A percentile compares a stretch with the other conserved stretches of the same genome.
Conservation (phyloP, 176 grass and related monocot species). For the Rhynchospora pubera region DNA sequence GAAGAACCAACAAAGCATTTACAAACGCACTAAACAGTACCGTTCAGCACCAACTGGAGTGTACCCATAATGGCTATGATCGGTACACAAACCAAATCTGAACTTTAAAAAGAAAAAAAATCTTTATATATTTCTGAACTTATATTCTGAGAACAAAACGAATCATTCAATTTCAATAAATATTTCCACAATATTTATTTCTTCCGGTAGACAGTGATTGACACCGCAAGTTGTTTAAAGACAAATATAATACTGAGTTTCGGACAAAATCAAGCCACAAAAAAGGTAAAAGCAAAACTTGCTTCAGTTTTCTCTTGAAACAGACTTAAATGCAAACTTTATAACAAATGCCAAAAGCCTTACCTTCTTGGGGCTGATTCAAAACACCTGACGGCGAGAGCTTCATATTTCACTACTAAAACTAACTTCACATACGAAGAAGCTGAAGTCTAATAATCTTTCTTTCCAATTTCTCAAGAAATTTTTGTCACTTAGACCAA, state of each 20-base stretch:
- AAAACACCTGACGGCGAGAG: conserved; percentile 29
- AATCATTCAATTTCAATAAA: not conserved
- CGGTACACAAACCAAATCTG: conserved; percentile 3
- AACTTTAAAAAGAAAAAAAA: not conserved
- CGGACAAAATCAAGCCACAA: not conserved
- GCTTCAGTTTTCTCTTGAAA: conserved; percentile 4
- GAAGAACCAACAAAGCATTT: not conserved
- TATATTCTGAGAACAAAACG: not conserved
- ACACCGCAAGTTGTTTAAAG: not conserved
- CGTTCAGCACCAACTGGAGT: not conserved
- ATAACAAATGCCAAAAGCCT: conserved; percentile 15
- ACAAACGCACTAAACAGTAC: not conserved
- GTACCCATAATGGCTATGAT: not conserved
- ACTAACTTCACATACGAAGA: not conserved
- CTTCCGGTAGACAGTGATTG: not conserved
- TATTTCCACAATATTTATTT: not conserved
- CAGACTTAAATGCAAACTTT: not conserved
- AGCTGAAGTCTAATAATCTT: not conserved
- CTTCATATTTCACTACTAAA: conserved; percentile 28
- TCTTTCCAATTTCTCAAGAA: conserved; percentile 12
- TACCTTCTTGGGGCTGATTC: conserved; percentile 40
- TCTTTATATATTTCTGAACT: not conserved
- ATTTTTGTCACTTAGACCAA: conserved; percentile 3
- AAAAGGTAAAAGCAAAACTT: conserved; percentile 1
- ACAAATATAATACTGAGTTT: not conserved